Percentiles rank a stretch among this genome's conserved stretches.
These are phyloP conservation scores for Solanum chmielewskii DNA, from an alignment of 257 asterid genomes.

Conservation along the genomic window DNA sequence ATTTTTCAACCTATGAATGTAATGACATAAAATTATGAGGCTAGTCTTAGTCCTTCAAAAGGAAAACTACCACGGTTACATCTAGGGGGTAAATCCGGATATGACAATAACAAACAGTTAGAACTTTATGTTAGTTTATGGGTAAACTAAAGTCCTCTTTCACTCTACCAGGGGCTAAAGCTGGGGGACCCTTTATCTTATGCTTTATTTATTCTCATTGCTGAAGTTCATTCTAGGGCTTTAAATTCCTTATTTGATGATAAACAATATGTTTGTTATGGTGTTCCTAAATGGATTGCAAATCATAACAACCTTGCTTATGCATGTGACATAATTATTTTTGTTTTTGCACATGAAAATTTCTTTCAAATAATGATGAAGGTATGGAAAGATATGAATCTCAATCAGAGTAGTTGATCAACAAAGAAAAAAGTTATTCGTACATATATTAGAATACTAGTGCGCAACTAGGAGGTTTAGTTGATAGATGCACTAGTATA, in stretches of 20 bases:
- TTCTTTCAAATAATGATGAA: neutral
- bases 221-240: neutral
- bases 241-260: neutral
- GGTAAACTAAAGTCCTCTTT: neutral
- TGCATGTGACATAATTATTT: neutral
- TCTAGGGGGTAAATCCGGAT: too few species aligned
- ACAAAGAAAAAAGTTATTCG: too few species aligned
- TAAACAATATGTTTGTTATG: neutral
- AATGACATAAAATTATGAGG: too few species aligned
- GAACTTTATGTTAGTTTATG: too few species aligned
- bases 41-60: too few species aligned
- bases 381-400: neutral
- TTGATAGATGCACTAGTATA: neutral
- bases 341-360: neutral
- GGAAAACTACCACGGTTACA: too few species aligned
- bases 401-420: neutral
- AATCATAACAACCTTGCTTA: neutral
- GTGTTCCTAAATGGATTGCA: neutral
- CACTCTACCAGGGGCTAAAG: neutral
- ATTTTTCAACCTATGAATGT: too few species aligned
- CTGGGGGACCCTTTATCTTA: neutral
- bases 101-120: too few species aligned
- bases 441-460: neutral
- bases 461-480: neutral
- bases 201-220: too few species aligned